Conservation (phyloP, 805 yeast genomes). For the Candida dajiaensis region DNA sequence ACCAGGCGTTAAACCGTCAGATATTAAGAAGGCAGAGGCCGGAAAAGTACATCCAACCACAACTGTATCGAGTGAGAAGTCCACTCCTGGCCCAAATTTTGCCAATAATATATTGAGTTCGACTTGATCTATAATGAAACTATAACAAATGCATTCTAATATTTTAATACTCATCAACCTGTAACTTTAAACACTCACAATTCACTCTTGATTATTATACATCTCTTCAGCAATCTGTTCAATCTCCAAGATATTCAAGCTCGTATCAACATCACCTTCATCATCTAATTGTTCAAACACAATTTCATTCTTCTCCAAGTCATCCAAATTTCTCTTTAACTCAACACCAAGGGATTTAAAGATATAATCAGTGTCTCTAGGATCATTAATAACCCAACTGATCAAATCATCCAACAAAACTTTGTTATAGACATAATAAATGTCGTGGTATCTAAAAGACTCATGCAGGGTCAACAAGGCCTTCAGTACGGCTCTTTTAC, state of each 20-base stretch:
- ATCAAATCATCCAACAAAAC: slow-evolving; percentile 73
- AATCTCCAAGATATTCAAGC: slow-evolving; percentile 46
- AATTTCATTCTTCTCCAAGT: slow-evolving; percentile 38
- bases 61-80: not conserved
- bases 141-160: not conserved
- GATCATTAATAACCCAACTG: slow-evolving; percentile 61
- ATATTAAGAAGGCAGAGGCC: not conserved
- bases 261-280: slow-evolving; percentile 33
- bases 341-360: slow-evolving; percentile 65
- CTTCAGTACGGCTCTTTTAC: slow-evolving; percentile 60
- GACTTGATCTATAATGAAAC: slow-evolving; percentile 6
- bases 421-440: slow-evolving; percentile 78
- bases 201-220: slow-evolving; percentile 16
- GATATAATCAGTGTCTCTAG: slow-evolving; percentile 50
- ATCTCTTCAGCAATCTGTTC: slow-evolving; percentile 53
- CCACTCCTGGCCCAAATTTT: slow-evolving; percentile 20
- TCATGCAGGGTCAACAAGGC: slow-evolving; percentile 58
- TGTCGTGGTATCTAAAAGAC: slow-evolving; percentile 75
- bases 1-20: not conserved
- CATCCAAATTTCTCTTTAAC: slow-evolving; percentile 36
- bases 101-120: slow-evolving; percentile 21
- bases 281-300: slow-evolving; percentile 48
- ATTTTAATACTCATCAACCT: too few relatives aligned
- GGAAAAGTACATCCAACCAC: slow-evolving; percentile 1
- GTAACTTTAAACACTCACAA: too few relatives aligned